Evolutionary conservation across 116 monocot genomes (phyloP).

Genomic region (Iris pallida): DNA sequence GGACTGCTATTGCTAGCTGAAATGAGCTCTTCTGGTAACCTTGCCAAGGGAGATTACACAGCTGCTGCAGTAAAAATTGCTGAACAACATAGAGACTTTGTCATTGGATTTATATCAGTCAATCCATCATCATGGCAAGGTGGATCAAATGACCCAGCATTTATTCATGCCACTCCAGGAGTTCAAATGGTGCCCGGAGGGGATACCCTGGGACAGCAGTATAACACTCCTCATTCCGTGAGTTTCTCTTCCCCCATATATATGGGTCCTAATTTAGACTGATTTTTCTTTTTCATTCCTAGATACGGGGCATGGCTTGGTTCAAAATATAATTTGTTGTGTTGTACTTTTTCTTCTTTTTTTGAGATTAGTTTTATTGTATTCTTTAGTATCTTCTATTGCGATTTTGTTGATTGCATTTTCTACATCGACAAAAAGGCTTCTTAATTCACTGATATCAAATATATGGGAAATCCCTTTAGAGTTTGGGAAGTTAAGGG

Average conservation of each 20-base stretch:
- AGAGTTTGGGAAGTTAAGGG: too few relatives aligned
- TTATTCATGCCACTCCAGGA: slow-evolving; percentile 92
- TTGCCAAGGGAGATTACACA: slow-evolving; percentile 90
- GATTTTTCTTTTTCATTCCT: too few relatives aligned
- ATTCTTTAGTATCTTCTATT: too few relatives aligned
- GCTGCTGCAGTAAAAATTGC: slow-evolving; percentile 86
- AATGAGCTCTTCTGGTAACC: slow-evolving; percentile 97
- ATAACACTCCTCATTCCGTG: slow-evolving; percentile 92
- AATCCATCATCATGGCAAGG: slow-evolving; percentile 87
- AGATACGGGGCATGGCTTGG: too few relatives aligned
- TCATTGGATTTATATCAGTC: slow-evolving; percentile 94
- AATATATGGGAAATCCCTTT: too few relatives aligned
- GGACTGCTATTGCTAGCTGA: slow-evolving; percentile 87
- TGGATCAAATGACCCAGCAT: slow-evolving; percentile 49
- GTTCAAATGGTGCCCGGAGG: slow-evolving; percentile 91
- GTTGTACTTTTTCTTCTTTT: too few relatives aligned
- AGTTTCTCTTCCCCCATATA: slow-evolving; percentile 24
- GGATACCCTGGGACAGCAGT: slow-evolving; percentile 90
- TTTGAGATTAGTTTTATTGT: too few relatives aligned
- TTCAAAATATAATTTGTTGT: too few relatives aligned
- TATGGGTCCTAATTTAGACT: too few relatives aligned
- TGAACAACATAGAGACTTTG: slow-evolving; percentile 92
- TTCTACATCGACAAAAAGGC: too few relatives aligned
- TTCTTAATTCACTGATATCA: too few relatives aligned
- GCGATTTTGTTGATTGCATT: too few relatives aligned